Conservation (phyloP, 2,329 filamentous ascomycete genomes). For the Aspergillus novoparasiticus region DNA sequence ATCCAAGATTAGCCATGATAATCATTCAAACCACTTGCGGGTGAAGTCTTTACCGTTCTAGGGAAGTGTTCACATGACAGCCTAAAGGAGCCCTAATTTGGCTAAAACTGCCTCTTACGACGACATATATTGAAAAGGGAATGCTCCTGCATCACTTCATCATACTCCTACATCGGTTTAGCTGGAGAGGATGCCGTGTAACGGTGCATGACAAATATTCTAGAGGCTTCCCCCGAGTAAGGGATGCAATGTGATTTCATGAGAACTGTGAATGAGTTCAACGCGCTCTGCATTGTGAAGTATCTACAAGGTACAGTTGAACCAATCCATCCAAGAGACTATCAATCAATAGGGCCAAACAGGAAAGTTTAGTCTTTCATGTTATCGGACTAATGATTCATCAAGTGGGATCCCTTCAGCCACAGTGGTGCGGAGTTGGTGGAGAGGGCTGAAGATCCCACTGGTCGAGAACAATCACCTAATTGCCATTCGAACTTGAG, state of each 20-base stretch:
- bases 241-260: neutral
- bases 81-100: neutral
- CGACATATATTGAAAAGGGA: neutral
- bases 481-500: neutral
- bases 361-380: neutral
- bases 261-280: neutral
- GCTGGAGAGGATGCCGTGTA: neutral
- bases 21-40: neutral
- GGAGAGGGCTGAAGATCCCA: neutral
- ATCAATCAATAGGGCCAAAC: neutral
- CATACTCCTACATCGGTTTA: neutral
- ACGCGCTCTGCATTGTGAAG: neutral
- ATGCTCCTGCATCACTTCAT: neutral
- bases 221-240: neutral
- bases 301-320: neutral
- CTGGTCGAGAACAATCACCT: neutral
- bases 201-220: neutral
- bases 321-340: neutral
- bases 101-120: neutral
- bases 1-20: neutral
- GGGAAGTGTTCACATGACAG: neutral
- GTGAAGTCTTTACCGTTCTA: constrained; percentile 8
- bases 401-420: neutral
- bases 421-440: neutral
- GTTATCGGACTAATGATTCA: neutral